Evolutionary conservation across 306 rosid genomes (phyloP), one percentile per base, ranked within the genome.

Genomic region (Senna siamea): DNA sequence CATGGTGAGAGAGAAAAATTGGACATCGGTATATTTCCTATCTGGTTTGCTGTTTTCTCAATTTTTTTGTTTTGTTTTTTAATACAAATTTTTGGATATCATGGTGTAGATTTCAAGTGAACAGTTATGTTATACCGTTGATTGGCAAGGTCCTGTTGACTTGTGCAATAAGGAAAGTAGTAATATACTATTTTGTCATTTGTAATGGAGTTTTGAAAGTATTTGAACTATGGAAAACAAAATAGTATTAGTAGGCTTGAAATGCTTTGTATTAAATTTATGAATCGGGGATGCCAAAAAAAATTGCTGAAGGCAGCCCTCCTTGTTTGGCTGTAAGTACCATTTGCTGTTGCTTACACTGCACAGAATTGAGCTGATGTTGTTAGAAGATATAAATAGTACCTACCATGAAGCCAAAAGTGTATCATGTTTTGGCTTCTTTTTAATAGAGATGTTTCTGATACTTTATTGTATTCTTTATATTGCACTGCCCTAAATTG

Each of bases 171-270:
- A 34, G 73, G 76, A 18, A 47, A 77, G 12, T 43, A 66, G 51
- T 55, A 26, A 66, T 15, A 32, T 66, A 58, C 30, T 65, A 12
- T 58, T 13, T 22, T 23, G 48, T 53, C 26, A n/a, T n/a, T n/a
- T n/a, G n/a, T n/a, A n/a, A 50, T 50, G 14, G 63, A 75, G 76
- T 59, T 51, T 51, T 66, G 68, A 76, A 81, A 57, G 55, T 63
- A 47, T 38, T 9, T 48, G 50, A 55, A 22, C 51, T 66, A 52
- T 18, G 50, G 37, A 54, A 23, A 56, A 51, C 2, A 19, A 52
- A n/a, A n/a, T n/a, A n/a, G n/a, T n/a, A n/a, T n/a, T n/a, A 44
- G 18, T 28, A 28, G 44, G 15, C 40, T 54, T 40, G 35, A 78
- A 17, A 73, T 59, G 66, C 14, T 30, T 66, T 71, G 38, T 70